Percentiles rank a stretch among this genome's conserved stretches.
These are phyloP conservation scores for Chaetomium globosum DNA, from an alignment of 2,329 filamentous ascomycete species.

Conservation along the genomic window DNA sequence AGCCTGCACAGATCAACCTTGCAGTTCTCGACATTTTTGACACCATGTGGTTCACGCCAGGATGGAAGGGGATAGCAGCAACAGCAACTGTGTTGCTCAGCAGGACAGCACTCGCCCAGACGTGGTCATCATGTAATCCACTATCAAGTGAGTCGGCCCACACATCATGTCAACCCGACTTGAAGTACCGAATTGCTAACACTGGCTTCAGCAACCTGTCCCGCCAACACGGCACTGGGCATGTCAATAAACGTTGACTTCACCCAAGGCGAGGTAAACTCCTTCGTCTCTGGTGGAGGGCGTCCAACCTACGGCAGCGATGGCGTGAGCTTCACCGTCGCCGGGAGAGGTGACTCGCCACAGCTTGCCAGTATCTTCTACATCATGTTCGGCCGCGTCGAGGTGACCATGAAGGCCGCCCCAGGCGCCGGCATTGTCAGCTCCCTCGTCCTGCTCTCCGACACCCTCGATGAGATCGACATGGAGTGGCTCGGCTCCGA, in stretches of 20 bases:
- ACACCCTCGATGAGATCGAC: conserved; percentile 93
- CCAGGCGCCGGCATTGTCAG: conserved; percentile 91
- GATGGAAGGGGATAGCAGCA: conserved; percentile 32
- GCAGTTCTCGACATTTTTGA: neutral
- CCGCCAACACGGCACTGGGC: conserved; percentile 77
- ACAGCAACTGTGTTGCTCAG: conserved; percentile 31
- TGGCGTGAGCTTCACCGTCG: conserved; percentile 80
- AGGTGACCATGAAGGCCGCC: conserved; percentile 81
- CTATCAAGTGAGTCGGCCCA: conserved; percentile 36
- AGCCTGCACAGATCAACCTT: neutral
- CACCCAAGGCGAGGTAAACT: conserved; percentile 72
- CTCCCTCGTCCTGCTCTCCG: conserved; percentile 86
- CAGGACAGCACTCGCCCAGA: conserved; percentile 39
- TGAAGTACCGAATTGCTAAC: conserved; percentile 25
- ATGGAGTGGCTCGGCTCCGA: conserved; percentile 92
- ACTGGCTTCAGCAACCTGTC: conserved; percentile 58
- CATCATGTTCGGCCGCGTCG: conserved; percentile 97
- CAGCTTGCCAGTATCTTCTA: conserved; percentile 90
- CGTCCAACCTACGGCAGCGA: conserved; percentile 72
- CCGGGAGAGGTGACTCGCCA: conserved; percentile 77
- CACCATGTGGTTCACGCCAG: conserved; percentile 34
- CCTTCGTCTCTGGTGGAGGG: conserved; percentile 71
- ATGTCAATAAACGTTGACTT: conserved; percentile 85
- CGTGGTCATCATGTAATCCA: conserved; percentile 42
- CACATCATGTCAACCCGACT: neutral